Percentiles rank a stretch among this genome's conserved stretches.
phyloP scores from a whole-genome alignment of 2,329 filamentous ascomycete genomes.

The Exophiala sp. region DNA sequence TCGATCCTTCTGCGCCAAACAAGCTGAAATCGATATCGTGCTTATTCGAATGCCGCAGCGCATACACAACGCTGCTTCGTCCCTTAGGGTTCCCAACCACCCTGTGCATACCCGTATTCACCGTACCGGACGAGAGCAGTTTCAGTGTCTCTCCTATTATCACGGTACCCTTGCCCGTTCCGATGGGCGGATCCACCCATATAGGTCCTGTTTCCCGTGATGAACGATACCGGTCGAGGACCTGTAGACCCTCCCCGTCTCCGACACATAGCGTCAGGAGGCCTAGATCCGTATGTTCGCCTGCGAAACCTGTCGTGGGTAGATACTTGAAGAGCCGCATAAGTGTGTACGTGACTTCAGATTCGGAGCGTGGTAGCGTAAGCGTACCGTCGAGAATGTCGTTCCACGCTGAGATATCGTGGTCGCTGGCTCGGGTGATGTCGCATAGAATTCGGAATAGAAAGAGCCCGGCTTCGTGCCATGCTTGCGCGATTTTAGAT shows the following conservation, averaged over 20 bases:
- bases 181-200: constrained; percentile 24
- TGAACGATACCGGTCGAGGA: constrained; percentile 19
- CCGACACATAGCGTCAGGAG: constrained; percentile 32
- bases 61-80: constrained; percentile 30
- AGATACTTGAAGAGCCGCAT: constrained; percentile 31
- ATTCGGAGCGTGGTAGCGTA: constrained; percentile 15
- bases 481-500: constrained; percentile 18
- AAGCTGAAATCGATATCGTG: constrained; percentile 26
- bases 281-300: constrained; percentile 30
- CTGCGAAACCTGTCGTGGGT: constrained; percentile 26
- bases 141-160: constrained; percentile 29
- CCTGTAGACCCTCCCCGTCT: constrained; percentile 28
- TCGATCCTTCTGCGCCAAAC: constrained; percentile 26
- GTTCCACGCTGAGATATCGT: constrained; percentile 26
- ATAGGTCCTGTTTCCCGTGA: not conserved
- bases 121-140: constrained; percentile 19
- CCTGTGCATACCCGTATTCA: constrained; percentile 29
- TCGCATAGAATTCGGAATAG: constrained; percentile 31
- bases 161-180: constrained; percentile 15
- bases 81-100: constrained; percentile 28
- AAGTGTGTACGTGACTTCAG: constrained; percentile 23
- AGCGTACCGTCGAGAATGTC: constrained; percentile 26
- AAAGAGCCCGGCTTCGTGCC: constrained; percentile 23
- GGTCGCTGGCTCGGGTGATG: constrained; percentile 24
- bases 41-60: constrained; percentile 27